Base-by-base conservation (phyloP, 2,329 filamentous ascomycete species). In the Zasmidium angulare region DNA sequence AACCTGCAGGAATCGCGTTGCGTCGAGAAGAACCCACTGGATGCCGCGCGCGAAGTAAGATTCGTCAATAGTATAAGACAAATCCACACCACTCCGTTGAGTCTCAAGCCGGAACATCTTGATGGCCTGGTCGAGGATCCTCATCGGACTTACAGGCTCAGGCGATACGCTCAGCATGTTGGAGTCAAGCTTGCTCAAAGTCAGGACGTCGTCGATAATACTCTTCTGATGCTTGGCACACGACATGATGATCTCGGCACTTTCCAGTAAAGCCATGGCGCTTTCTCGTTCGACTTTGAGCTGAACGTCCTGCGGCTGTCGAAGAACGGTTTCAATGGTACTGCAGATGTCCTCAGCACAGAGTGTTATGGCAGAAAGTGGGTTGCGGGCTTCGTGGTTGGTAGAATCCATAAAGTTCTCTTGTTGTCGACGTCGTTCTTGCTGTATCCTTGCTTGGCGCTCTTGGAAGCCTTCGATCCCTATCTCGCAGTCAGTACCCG, bases 161-260 rank as follows among this genome's bases (percentile, higher is more conserved):
- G 76, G 75, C 2, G 72, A 75, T 24, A 78, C 74, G 1, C 73
- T 71, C 1, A 72, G 61, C 31, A 72, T 56, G 19, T 67, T 63
- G 1, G 68, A 67, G 36, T 72, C 71, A 3, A 73, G 66, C 36
- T 72, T 80, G 14, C 73, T 76, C 7, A 80, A 65, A 1, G 77
- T 79, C n/a, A 81, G 66, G 1, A 81, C 74, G 59, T 81, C 78
- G 58, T 80, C 78, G 3, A 80, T 78, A 31, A 81, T 80, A 14
- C 76, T 70, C 59, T 71, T 69, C 52, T 72, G 69, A 51, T 73
- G 70, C 40, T 65, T 60, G 1, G 69, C 69, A 36, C 71, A 73
- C n/a, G 66, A 60, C 9, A 66, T 63, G 46, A 73, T 72, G 10
- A 68, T 71, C 51, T 71, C 68, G 6, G 66, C 68, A 20, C 66